Evolutionary conservation across 2,329 filamentous ascomycete genomes (phyloP).

Genomic region (Penicillium sp.): DNA sequence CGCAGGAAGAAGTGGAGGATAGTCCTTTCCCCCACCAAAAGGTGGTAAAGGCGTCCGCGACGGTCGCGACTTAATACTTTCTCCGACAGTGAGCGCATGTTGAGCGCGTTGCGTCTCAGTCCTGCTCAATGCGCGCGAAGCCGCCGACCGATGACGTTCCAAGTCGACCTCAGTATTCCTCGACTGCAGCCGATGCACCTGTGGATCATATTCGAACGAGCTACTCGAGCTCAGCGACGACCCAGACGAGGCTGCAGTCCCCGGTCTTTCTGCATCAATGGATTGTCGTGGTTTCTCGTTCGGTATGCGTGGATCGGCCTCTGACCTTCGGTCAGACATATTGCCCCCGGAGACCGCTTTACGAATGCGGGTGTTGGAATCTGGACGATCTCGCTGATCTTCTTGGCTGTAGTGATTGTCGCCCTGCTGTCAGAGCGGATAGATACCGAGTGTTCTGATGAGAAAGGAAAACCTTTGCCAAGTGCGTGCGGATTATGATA

Average conservation of each 20-base stretch:
- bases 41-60: slow-evolving; percentile 25
- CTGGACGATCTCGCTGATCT: slow-evolving; percentile 4
- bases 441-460: background rate
- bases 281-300: slow-evolving; percentile 9
- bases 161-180: slow-evolving; percentile 32
- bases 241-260: slow-evolving; percentile 12
- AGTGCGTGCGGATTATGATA: background rate
- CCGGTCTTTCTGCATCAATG: slow-evolving; percentile 12
- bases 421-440: background rate
- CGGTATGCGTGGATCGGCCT: background rate
- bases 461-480: background rate
- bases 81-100: slow-evolving; percentile 40
- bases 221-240: slow-evolving; percentile 26
- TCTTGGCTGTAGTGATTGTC: slow-evolving; percentile 1
- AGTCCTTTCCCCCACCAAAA: slow-evolving; percentile 46
- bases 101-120: slow-evolving; percentile 34
- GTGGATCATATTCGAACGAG: slow-evolving; percentile 28
- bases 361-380: background rate
- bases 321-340: slow-evolving; percentile 1
- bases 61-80: slow-evolving; percentile 26
- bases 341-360: slow-evolving; percentile 7
- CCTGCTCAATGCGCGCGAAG: slow-evolving; percentile 28
- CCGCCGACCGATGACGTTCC: slow-evolving; percentile 26
- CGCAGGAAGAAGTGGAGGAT: slow-evolving; percentile 50
- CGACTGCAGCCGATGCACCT: slow-evolving; percentile 28